Evolutionary conservation across 2,329 filamentous ascomycete species (phyloP), one percentile per base, ranked within the genome.

Genomic region (Amylocarpus encephaloides): DNA sequence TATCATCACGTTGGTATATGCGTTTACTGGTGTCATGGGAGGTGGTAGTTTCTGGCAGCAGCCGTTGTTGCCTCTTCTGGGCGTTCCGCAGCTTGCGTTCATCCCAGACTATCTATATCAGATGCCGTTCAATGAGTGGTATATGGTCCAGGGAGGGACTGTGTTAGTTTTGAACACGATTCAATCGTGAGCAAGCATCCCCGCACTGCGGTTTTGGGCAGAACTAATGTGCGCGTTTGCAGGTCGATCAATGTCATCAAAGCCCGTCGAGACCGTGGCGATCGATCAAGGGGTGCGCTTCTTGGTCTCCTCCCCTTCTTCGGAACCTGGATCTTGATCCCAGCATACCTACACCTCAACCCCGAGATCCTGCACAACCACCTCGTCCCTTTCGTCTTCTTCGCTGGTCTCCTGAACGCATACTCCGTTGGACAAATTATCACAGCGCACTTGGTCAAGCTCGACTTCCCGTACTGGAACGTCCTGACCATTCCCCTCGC

Each of bases 381-480:
- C 66, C 76, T 96, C 7, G 80, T 98, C 15, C 91, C 93, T 1
- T 97, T 98, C 68, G 77, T 85, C 57, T 76, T 97, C 66, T 96
- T 93, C 66, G 85, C 86, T 38, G 91, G 91, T 49, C 73, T 97
- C 50, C 78, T 95, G 65, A 97, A 97, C 66, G 91, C 93, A 54
- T 97, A 96, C 73, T 88, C 86, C 46, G 92, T 97, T 50, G 92
- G 92, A 6, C 86, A 91, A 67, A 96, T 97, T 74, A 97, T 97
- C 70, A 89, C 88, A 39, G 91, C 91, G 0, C 93, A 98, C 69
- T 76, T 98, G 16, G 89, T 92, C 53, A 87, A 92, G 70, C 79
- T 88, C 38, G 78, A 79, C 11, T 98, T 96, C 72, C 93, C 93
- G 5, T 94, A 92, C 75, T 83, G 83, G 69, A 97, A 97, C 68